phyloP scores from a whole-genome alignment of 2,329 filamentous ascomycete species.

The Sporothrix brasiliensis region DNA sequence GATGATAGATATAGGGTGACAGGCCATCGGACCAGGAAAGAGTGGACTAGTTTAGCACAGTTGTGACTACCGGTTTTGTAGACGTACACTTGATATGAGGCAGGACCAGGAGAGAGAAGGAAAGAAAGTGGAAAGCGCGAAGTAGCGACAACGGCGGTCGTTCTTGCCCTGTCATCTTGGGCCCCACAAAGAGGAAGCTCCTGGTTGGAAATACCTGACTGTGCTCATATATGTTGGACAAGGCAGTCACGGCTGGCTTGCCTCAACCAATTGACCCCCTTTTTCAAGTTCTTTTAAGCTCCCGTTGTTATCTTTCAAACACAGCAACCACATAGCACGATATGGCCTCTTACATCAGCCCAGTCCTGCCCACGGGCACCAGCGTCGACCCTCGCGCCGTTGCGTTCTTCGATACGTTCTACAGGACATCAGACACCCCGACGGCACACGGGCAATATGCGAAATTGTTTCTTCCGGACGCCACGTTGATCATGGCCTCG shows the following conservation, averaged over 20 bases:
- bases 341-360: slow-evolving; percentile 30
- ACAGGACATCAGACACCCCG: slow-evolving; percentile 41
- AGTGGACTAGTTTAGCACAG: not conserved
- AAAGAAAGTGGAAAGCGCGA: not conserved
- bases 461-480: slow-evolving; percentile 40
- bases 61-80: no score
- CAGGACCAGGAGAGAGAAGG: not conserved
- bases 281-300: not conserved
- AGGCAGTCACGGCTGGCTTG: slow-evolving; percentile 18
- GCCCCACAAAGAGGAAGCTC: slow-evolving; percentile 4
- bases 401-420: slow-evolving; percentile 42
- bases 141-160: not conserved
- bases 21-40: not conserved
- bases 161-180: slow-evolving; percentile 13
- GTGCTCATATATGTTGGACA: slow-evolving; percentile 13
- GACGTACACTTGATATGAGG: not conserved
- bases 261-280: not conserved
- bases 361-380: slow-evolving; percentile 32
- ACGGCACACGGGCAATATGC: slow-evolving; percentile 41
- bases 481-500: slow-evolving; percentile 42
- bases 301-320: not conserved
- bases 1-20: not conserved
- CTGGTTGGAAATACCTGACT: not conserved
- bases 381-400: slow-evolving; percentile 37
- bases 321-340: not conserved